Evolutionary conservation across 2,329 filamentous ascomycete genomes (phyloP), one percentile per base, ranked within the genome.

Genomic region (Metarhizium robertsii): DNA sequence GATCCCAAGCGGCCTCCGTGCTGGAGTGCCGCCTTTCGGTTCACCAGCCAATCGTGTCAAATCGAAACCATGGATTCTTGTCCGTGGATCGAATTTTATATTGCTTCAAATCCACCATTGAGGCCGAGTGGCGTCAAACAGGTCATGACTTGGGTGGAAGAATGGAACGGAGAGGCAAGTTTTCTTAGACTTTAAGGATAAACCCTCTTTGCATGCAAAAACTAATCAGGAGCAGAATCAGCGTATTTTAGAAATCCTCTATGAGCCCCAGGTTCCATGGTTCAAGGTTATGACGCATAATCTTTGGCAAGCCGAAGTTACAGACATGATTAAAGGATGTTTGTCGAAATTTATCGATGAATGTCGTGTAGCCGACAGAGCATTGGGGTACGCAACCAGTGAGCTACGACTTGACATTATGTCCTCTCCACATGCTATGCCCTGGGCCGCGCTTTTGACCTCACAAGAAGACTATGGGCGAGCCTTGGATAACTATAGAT

Each of bases 261-360:
- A 72, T 36, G 70, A 73, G 30, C 68, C 70, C 1, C 65, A 69
- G 0, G 55, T 65, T 0, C 63, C 69, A 1, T 71, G 67, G 65
- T 71, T 73, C 56, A 72, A 72, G 53, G 49, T 68, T 6, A 67
- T 70, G 16, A 49, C 64, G 0, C 1, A 11, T 4, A 16, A 16
- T 1, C 46, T 52, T 1, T 4, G 55, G 18, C 60, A 64, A 14
- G 11, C 50, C 10, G 36, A 54, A 7, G 56, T 69, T 5, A 58
- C 56, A 0, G 11, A 53, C 0, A 57, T 53, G 29, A 57, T 72
- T 4, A 48, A 64, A 16, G 40, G 56, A 3, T 48, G 60, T 16
- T 43, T 72, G 2, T 51, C 58, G 5, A 16, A 52, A 1, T 53
- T 67, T 1, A 49, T 66, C 0, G 53, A 47, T 8, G 42, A 40